Evolutionary conservation across 78 protist genomes (phyloP).

Genomic region (Thecamonas trahens): DNA sequence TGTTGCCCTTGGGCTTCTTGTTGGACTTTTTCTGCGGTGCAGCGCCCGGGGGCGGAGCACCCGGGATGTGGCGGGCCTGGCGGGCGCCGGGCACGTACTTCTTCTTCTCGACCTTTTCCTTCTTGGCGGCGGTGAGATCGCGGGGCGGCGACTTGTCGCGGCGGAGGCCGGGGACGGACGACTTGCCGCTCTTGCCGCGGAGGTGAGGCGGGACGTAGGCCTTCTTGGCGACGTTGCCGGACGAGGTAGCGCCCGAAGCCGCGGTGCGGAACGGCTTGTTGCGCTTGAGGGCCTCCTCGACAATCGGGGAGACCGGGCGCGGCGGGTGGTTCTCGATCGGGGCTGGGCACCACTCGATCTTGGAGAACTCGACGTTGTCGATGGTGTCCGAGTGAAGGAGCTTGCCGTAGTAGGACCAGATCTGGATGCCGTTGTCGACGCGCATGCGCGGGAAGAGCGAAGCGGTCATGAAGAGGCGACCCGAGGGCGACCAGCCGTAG

Average conservation of each 20-base stretch:
- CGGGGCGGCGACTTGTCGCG: too few species aligned
- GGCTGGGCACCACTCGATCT: neutral
- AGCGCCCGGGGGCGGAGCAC: neutral
- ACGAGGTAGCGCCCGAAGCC: neutral
- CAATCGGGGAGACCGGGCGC: neutral
- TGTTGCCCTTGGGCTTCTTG: conserved; percentile 21
- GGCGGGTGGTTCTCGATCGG: neutral
- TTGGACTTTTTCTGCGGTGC: conserved; percentile 23
- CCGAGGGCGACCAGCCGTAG: conserved; percentile 39
- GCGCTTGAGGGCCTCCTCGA: too few species aligned
- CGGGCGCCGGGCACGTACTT: conserved; percentile 16
- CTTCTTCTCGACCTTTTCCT: neutral
- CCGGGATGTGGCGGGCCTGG: conserved; percentile 8
- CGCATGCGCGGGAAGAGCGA: conserved; percentile 56
- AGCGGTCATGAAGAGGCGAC: conserved; percentile 26
- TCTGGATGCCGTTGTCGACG: conserved; percentile 36
- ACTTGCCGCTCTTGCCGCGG: neutral
- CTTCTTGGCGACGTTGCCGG: neutral
- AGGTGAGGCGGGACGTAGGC: conserved; percentile 18
- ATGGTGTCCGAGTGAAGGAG: neutral
- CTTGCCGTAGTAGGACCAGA: neutral
- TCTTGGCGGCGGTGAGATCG: neutral
- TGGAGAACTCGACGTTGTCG: neutral
- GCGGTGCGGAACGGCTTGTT: too few species aligned
- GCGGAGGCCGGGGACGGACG: neutral